Evolutionary conservation across 345 rosid species (phyloP).

Genomic region (Pistacia vera): DNA sequence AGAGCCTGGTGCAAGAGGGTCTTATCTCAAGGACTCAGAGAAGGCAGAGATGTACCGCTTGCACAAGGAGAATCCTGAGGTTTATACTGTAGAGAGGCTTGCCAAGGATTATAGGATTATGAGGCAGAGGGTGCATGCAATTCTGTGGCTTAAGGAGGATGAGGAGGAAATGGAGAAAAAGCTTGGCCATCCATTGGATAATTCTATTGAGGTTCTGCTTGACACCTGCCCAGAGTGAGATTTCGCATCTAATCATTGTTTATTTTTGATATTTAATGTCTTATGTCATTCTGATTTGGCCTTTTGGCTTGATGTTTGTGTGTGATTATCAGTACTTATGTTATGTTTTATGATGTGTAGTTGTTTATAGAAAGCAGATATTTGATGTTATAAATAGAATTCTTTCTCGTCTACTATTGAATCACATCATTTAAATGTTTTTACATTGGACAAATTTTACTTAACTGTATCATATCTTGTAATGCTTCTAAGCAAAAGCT

Average conservation of each 20-base stretch:
- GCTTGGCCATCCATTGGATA: slow-evolving; percentile 83
- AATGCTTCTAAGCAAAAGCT: too few relatives aligned
- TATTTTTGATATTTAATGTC: not conserved
- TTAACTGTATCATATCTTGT: too few relatives aligned
- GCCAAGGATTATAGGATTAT: slow-evolving; percentile 93
- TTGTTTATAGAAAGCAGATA: not conserved
- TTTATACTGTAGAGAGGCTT: slow-evolving; percentile 74
- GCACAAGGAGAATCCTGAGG: slow-evolving; percentile 86
- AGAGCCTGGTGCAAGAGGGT: slow-evolving; percentile 92
- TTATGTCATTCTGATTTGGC: not conserved
- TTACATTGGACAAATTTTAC: too few relatives aligned
- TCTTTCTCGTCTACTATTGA: too few relatives aligned
- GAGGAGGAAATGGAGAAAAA: slow-evolving; percentile 94
- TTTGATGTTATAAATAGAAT: too few relatives aligned
- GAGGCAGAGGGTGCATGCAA: slow-evolving; percentile 97
- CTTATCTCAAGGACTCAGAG: slow-evolving; percentile 88
- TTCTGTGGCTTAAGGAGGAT: slow-evolving; percentile 88
- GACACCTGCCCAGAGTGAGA: slow-evolving; percentile 88
- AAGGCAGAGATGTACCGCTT: slow-evolving; percentile 93
- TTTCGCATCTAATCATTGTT: not conserved
- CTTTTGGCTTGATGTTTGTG: not conserved
- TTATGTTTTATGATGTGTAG: not conserved
- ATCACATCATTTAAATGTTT: too few relatives aligned
- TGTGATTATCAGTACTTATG: not conserved
- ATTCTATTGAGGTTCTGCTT: slow-evolving; percentile 85